Evolutionary conservation across 805 yeast species (phyloP), one percentile per base, ranked within the genome.

Genomic region (Clavispora vitiphila): DNA sequence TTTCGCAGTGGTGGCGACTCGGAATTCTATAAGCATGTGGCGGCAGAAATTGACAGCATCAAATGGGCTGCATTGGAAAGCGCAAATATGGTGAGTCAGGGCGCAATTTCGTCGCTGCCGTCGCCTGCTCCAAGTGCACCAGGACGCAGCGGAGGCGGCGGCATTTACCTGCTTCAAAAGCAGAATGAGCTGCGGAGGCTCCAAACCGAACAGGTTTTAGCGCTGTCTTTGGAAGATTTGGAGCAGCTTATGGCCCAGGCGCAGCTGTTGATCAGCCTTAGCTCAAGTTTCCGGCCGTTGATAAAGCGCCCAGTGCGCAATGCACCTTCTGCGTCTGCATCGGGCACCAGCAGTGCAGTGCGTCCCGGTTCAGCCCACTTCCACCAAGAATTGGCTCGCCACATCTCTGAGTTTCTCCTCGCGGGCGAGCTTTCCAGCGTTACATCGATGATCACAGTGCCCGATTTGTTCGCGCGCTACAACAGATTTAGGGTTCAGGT

Each of bases 191-290:
- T 68, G 34, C 74, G 76, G 46, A 67, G 83, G 9, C 66, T 71
- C 40, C 75, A 76, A 35, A 84, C 81, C 50, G 83, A 83, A 37
- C 57, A 70, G 14, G 70, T 89, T 1, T 64, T 90, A 42, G 76
- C 76, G 26, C 74, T 74, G 34, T 88, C 96, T 0, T 62, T 90
- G 30, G 82, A 80, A 34, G 96, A 88, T 59, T 64, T 90, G 35
- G 82, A 84, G 46, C 81, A 81, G 34, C 66, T 89, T 39, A 82
- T 86, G 81, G 72, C 78, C n/a, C 77, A 85, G 50, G 95, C 90
- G 2, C 77, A 77, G 49, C 90, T 88, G 44, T 73, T 90, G 38
- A 76, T 83, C 18, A 63, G 68, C 27, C 60, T 89, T 24, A 32
- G 48, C 12, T 43, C 48, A 8, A 35, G 43, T 2, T 51, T 51